Percentiles rank a stretch among this genome's conserved stretches.
These are phyloP conservation scores for Xerocomellus chrysenteron DNA, from an alignment of 768 basidiomycete genomes.

Conservation along the genomic window DNA sequence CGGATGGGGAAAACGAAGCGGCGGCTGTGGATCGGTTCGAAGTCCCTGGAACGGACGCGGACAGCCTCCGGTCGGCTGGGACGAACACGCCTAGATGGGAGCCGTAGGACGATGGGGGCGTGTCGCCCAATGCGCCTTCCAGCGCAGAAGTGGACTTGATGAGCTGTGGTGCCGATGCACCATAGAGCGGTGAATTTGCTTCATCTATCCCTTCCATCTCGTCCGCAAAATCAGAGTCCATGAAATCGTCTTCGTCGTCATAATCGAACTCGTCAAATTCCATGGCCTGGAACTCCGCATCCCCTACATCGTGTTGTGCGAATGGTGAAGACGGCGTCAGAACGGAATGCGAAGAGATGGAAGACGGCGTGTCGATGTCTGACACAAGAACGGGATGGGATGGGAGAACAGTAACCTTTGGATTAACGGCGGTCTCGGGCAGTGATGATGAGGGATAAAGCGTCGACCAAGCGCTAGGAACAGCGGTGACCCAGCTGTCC, in stretches of 20 bases:
- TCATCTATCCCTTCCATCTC: constrained; percentile 34
- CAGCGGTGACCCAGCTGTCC: constrained; percentile 11
- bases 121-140: constrained; percentile 32
- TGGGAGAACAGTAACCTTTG: constrained; percentile 30
- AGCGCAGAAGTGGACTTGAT: constrained; percentile 34
- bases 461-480: constrained; percentile 22
- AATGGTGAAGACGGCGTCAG: constrained; percentile 33
- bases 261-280: constrained; percentile 34
- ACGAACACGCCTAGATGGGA: constrained; percentile 3
- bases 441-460: constrained; percentile 16
- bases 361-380: constrained; percentile 33
- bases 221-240: constrained; percentile 34
- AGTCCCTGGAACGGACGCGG: constrained; percentile 32
- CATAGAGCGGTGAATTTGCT: constrained; percentile 18
- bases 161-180: constrained; percentile 20
- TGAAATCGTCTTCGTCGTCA: constrained; percentile 32
- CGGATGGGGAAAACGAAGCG: constrained; percentile 1
- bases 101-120: constrained; percentile 13
- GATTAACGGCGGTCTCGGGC: constrained; percentile 22
- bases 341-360: constrained; percentile 32
- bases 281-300: constrained; percentile 15
- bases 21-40: constrained; percentile 18
- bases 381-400: constrained; percentile 21
- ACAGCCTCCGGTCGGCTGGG: constrained; percentile 29
- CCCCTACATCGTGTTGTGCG: constrained; percentile 12